Evolutionary conservation across 2,329 filamentous ascomycete species (phyloP).

Genomic region (Calonectria ilicicola): DNA sequence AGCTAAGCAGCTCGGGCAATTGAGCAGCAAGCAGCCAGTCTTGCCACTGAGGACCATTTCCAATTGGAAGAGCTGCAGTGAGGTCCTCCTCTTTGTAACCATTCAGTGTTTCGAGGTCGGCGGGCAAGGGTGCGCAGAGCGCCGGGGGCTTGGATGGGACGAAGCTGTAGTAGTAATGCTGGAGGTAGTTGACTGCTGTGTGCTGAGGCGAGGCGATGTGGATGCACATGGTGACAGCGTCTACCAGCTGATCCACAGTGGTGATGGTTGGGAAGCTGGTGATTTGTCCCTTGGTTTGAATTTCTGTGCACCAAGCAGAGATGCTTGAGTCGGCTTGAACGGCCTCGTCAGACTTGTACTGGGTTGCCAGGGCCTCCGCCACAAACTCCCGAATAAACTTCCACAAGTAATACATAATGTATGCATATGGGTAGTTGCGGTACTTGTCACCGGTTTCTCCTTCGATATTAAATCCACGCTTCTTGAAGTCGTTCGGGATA

Average conservation of each 20-base stretch:
- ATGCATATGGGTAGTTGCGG: conserved; percentile 32
- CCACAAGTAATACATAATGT: conserved; percentile 19
- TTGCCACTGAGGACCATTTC: conserved; percentile 28
- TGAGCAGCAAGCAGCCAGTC: conserved; percentile 29
- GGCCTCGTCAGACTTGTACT: conserved; percentile 13
- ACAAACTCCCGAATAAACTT: conserved; percentile 25
- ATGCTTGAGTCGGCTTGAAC: conserved; percentile 8
- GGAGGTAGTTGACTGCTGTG: conserved; percentile 32
- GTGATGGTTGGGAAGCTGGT: conserved; percentile 27
- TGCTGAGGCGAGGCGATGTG: conserved; percentile 32
- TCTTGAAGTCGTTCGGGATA: conserved; percentile 36
- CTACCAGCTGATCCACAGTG: conserved; percentile 29
- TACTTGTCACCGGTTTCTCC: conserved; percentile 24
- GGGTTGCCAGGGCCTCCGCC: conserved; percentile 18
- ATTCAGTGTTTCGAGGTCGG: conserved; percentile 8
- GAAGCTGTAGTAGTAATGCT: conserved; percentile 35
- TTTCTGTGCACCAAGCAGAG: conserved; percentile 24
- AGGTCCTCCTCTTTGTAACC: conserved; percentile 25
- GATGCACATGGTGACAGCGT: conserved; percentile 34
- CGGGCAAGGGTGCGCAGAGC: conserved; percentile 22
- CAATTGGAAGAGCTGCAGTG: conserved; percentile 29
- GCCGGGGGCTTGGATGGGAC: conserved; percentile 30
- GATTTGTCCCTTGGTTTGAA: conserved; percentile 23
- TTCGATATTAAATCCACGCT: conserved; percentile 29
- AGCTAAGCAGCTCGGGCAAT: conserved; percentile 26